Conservation (phyloP, 2,329 filamentous ascomycete genomes). For the Sphaerulina vaccinii region DNA sequence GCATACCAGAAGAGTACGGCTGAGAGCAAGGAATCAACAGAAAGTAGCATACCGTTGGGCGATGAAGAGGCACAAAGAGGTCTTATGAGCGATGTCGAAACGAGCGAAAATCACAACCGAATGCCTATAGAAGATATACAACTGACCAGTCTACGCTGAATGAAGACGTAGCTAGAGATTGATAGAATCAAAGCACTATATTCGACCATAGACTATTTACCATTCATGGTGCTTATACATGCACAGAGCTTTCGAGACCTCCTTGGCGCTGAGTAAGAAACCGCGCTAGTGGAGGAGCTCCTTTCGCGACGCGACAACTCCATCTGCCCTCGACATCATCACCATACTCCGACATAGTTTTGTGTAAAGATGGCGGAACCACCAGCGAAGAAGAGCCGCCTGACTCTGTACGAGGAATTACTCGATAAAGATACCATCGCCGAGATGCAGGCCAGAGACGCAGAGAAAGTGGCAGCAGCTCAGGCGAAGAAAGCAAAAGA, state of each 20-base stretch:
- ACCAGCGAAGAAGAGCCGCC: slow-evolving; percentile 28
- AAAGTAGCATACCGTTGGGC: slow-evolving; percentile 5
- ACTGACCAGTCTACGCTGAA: neutral
- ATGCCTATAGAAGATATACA: neutral
- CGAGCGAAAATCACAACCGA: slow-evolving; percentile 15
- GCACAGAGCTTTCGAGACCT: no score
- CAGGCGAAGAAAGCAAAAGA: slow-evolving; percentile 55
- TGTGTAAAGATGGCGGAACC: slow-evolving; percentile 25
- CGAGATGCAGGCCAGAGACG: slow-evolving; percentile 59
- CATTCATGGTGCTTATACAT: no score
- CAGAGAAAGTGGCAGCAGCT: slow-evolving; percentile 51
- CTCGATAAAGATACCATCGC: slow-evolving; percentile 61
- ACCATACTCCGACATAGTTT: neutral
- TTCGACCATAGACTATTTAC: no score
- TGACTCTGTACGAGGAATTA: slow-evolving; percentile 69
- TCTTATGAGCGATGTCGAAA: slow-evolving; percentile 21
- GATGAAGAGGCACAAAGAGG: slow-evolving; percentile 32
- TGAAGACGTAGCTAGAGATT: no score
- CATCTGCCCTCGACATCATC: neutral
- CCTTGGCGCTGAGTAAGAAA: no score
- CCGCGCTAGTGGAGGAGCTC: no score
- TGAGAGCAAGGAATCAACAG: slow-evolving; percentile 14
- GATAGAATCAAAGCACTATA: no score
- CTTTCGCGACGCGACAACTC: neutral
- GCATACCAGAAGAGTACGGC: slow-evolving; percentile 51